Evolutionary conservation across 345 rosid genomes (phyloP).

Genomic region (Citrus mangshanensis): DNA sequence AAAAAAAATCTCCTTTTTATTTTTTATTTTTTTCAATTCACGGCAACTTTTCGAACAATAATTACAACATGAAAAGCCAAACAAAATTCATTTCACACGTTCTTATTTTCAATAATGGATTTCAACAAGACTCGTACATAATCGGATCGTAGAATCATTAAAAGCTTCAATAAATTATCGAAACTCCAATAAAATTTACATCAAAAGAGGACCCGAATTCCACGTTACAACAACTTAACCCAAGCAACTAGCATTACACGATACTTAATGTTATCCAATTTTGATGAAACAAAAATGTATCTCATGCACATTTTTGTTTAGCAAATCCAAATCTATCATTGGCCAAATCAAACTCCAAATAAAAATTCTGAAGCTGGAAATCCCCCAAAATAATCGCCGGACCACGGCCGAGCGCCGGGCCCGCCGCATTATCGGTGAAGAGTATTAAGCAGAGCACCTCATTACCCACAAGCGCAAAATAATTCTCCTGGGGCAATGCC

Average conservation of each 20-base stretch:
- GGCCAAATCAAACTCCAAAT: constrained; percentile 69
- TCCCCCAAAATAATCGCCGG: constrained; percentile 82
- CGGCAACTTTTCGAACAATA: neutral
- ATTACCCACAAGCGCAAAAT: constrained; percentile 42
- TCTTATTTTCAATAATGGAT: neutral
- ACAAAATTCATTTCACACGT: neutral
- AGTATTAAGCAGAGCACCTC: constrained; percentile 48
- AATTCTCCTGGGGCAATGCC: constrained; percentile 61
- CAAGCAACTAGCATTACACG: neutral
- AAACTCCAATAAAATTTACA: neutral
- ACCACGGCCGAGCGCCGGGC: constrained; percentile 32
- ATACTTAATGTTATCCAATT: neutral
- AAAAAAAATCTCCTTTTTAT: neutral
- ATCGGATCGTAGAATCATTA: neutral
- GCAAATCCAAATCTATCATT: constrained; percentile 72
- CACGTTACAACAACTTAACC: neutral
- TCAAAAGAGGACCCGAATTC: neutral
- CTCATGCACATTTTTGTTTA: constrained; percentile 45
- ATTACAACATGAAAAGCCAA: neutral
- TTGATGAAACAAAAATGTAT: neutral
- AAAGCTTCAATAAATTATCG: neutral
- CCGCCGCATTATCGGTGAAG: constrained; percentile 29
- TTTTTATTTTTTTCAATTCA: neutral
- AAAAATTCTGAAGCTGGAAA: constrained; percentile 80
- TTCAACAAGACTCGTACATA: neutral